These are phyloP conservation scores for Flaveria robusta DNA, from an alignment of 129 eudicot species.

Conservation along the genomic window DNA sequence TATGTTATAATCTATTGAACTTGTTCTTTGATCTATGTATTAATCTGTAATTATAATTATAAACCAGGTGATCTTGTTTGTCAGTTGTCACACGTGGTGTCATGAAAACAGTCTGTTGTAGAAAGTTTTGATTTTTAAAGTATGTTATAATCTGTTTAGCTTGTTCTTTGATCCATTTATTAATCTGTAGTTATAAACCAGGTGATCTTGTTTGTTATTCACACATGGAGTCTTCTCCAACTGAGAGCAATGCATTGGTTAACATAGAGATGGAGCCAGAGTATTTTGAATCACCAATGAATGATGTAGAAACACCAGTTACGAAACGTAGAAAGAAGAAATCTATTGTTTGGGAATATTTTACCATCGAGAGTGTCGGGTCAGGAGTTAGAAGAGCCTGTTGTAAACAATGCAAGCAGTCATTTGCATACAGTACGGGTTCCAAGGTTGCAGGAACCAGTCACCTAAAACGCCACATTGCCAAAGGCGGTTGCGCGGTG, in stretches of 20 bases:
- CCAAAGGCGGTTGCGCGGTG: slow-evolving; percentile 82
- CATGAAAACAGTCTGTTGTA: no score
- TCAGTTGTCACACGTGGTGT: slow-evolving; percentile 30
- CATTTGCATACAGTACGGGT: slow-evolving; percentile 90
- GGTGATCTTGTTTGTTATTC: slow-evolving; percentile 13
- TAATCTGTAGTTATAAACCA: neutral
- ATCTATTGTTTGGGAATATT: slow-evolving; percentile 90
- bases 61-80: slow-evolving; percentile 23
- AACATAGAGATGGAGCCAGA: slow-evolving; percentile 33
- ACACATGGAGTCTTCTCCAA: slow-evolving; percentile 33
- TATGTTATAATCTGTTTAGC: neutral
- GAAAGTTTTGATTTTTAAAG: neutral
- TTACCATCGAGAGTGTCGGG: slow-evolving; percentile 70
- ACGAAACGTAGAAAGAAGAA: slow-evolving; percentile 70
- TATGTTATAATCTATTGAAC: neutral
- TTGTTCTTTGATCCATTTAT: slow-evolving; percentile 2
- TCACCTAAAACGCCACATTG: slow-evolving; percentile 93
- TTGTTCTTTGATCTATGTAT: slow-evolving; percentile 5
- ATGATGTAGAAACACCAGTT: slow-evolving; percentile 39
- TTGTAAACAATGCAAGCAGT: slow-evolving; percentile 80
- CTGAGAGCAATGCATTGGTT: slow-evolving; percentile 36
- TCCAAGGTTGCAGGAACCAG: slow-evolving; percentile 89
- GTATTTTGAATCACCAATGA: slow-evolving; percentile 26
- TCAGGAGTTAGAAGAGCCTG: slow-evolving; percentile 69
- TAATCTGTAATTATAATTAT: neutral